Conservation (phyloP, 2,329 filamentous ascomycete genomes). For the Furcasterigmium sp. region DNA sequence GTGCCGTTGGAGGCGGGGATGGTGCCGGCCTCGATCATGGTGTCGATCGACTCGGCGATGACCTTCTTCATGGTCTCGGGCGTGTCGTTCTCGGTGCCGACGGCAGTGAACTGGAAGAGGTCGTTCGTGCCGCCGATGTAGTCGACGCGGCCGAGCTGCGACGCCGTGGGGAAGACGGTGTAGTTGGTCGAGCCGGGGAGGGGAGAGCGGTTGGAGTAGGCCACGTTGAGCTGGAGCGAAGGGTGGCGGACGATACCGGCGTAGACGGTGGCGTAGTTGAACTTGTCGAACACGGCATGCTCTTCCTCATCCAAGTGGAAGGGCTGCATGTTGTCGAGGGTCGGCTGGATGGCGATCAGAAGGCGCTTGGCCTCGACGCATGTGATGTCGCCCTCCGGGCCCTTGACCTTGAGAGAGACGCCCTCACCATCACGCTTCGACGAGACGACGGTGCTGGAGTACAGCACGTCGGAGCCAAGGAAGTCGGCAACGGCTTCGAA, state of each 20-base stretch:
- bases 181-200: constrained; percentile 15
- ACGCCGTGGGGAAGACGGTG: constrained; percentile 14
- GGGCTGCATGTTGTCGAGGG: constrained; percentile 12
- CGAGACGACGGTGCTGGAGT: constrained; percentile 13
- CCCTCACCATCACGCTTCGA: constrained; percentile 9
- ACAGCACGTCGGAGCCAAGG: constrained; percentile 15
- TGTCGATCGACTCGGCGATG: constrained; percentile 19
- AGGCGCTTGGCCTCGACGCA: constrained; percentile 17
- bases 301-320: constrained; percentile 14
- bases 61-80: constrained; percentile 16
- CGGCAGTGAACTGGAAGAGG: constrained; percentile 23
- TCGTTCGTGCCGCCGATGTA: constrained; percentile 22
- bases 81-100: constrained; percentile 15
- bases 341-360: constrained; percentile 17
- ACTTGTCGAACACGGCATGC: constrained; percentile 13
- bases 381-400: constrained; percentile 4
- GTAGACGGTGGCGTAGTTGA: constrained; percentile 14
- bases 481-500: constrained; percentile 12
- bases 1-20: constrained; percentile 13
- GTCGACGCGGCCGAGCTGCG: constrained; percentile 19
- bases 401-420: constrained; percentile 10
- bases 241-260: constrained; percentile 18
- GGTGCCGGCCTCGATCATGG: constrained; percentile 19
- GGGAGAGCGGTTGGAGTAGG: constrained; percentile 15
- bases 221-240: constrained; percentile 13